phyloP scores from a whole-genome alignment of 2,329 filamentous ascomycete genomes.

The Ceratocystis albifundus region DNA sequence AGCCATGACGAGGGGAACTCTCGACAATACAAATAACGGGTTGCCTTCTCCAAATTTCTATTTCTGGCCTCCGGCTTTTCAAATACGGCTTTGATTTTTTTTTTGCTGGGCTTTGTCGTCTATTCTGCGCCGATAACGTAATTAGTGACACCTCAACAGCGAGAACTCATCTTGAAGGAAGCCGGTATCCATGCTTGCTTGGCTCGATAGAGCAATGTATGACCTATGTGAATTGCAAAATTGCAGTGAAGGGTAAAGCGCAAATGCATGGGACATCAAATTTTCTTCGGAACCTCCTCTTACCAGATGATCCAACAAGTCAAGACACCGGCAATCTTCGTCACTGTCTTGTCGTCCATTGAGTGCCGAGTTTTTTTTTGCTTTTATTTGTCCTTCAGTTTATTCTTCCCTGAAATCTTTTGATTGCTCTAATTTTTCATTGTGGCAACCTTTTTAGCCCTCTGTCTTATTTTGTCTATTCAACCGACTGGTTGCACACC shows the following conservation, averaged over 20 bases:
- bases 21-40: neutral
- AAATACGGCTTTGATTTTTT: neutral
- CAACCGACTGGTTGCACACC: neutral
- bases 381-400: conserved; percentile 10
- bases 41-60: conserved; percentile 10
- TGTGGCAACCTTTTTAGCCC: neutral
- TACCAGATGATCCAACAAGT: neutral
- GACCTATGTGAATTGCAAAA: neutral
- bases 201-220: conserved; percentile 15
- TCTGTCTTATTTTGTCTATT: conserved; percentile 6
- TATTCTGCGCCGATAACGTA: conserved; percentile 6
- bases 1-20: conserved; percentile 1
- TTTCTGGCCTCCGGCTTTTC: neutral
- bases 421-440: neutral
- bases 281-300: conserved; percentile 10
- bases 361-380: neutral
- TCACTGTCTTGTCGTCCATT: neutral
- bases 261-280: conserved; percentile 16
- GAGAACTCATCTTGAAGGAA: conserved; percentile 13
- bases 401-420: neutral
- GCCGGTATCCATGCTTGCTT: conserved; percentile 13
- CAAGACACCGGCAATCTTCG: neutral
- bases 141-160: conserved; percentile 15
- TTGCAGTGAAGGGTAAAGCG: conserved; percentile 21
- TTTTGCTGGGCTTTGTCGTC: neutral